These are phyloP conservation scores for Herpetospermum pedunculosum DNA, from an alignment of 306 rosid species.

Conservation along the genomic window DNA sequence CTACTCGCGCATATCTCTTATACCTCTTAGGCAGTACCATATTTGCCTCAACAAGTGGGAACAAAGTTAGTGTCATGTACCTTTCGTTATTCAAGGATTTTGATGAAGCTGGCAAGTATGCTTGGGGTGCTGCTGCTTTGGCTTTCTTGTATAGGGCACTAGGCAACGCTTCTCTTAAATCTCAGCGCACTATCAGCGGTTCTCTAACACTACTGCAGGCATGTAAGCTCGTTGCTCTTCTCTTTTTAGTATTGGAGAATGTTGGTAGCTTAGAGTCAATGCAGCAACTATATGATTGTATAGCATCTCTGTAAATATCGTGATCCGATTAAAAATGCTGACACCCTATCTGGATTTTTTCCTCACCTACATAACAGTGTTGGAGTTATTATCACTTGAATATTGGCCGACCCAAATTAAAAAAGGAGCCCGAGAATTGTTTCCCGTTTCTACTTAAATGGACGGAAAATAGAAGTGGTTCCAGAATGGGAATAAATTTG, in stretches of 20 bases:
- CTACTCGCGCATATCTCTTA: conserved; percentile 78
- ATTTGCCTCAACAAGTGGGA: conserved; percentile 87
- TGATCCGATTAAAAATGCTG: neutral
- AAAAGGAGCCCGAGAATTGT: conserved; percentile 40
- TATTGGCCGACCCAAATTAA: conserved; percentile 66
- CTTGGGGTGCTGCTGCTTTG: conserved; percentile 93
- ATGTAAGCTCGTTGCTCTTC: neutral
- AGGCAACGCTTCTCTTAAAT: conserved; percentile 76
- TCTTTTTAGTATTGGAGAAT: neutral
- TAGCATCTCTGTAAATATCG: neutral
- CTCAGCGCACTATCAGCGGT: conserved; percentile 83
- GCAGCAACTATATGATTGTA: neutral
- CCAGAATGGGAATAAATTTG: conserved; percentile 53
- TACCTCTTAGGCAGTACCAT: conserved; percentile 82
- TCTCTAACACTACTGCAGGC: conserved; percentile 82
- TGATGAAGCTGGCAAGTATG: conserved; percentile 58
- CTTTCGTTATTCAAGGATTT: conserved; percentile 69
- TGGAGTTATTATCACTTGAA: conserved; percentile 79
- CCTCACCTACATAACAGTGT: conserved; percentile 27
- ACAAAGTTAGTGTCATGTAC: conserved; percentile 80
- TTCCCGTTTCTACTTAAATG: conserved; percentile 75
- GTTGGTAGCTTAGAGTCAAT: neutral
- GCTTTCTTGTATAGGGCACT: conserved; percentile 87
- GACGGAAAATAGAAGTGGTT: conserved; percentile 63
- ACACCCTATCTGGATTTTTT: conserved; percentile 1